Conservation (phyloP, 2,329 filamentous ascomycete genomes). For the Sporothrix curviconia region DNA sequence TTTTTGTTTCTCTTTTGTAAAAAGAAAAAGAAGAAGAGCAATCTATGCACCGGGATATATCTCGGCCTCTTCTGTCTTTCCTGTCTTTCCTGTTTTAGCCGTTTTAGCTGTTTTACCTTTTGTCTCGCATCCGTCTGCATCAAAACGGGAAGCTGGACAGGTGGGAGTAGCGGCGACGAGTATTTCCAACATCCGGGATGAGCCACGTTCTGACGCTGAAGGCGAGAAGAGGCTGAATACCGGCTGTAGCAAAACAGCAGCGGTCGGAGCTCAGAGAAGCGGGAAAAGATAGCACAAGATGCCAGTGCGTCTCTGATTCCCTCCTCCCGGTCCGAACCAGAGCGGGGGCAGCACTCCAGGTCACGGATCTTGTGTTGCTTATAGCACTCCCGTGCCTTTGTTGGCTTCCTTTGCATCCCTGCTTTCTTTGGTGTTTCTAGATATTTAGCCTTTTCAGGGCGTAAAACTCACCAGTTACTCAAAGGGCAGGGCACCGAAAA, state of each 20-base stretch:
- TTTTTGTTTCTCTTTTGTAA: too few relatives aligned
- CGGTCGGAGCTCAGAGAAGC: too few relatives aligned
- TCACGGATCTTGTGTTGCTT: background rate
- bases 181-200: background rate
- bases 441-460: constrained; percentile 1
- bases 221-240: background rate
- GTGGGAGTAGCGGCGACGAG: background rate
- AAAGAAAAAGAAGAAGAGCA: background rate
- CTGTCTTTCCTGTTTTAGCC: background rate
- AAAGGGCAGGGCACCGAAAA: too few relatives aligned
- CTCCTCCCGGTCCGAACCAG: too few relatives aligned
- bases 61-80: background rate
- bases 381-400: background rate
- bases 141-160: background rate
- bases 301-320: background rate
- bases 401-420: background rate
- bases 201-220: background rate
- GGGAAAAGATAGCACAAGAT: background rate
- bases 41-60: background rate
- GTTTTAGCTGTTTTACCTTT: background rate
- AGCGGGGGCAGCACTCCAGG: background rate
- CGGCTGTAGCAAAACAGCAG: background rate
- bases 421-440: constrained; percentile 1
- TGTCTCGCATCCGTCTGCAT: background rate
- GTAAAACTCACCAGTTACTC: too few relatives aligned